Evolutionary conservation across 1,139 yeast genomes (phyloP).

Genomic region (Diutina neorugosa): DNA sequence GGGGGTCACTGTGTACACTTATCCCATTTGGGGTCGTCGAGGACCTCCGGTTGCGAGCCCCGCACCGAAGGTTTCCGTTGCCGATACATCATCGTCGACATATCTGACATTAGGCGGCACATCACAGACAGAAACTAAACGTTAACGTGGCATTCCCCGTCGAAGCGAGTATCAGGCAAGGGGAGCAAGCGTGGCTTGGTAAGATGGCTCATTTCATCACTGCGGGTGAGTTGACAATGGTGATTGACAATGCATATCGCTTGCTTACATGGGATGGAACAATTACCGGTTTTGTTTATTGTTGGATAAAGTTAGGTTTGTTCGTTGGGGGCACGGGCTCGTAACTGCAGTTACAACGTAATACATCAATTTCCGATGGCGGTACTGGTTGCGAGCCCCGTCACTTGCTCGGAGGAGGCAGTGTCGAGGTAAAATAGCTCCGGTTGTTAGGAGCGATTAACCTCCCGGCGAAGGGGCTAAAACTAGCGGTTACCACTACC

Average conservation of each 20-base stretch:
- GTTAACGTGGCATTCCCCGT: background rate
- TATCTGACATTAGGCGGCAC: background rate
- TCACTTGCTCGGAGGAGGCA: background rate
- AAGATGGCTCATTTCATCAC: too few relatives aligned
- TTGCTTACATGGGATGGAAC: background rate
- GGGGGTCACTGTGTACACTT: background rate
- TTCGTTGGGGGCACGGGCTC: background rate
- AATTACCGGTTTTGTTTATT: background rate
- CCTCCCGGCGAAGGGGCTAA: background rate
- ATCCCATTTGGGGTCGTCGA: background rate
- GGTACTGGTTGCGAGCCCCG: background rate
- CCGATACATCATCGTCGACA: background rate
- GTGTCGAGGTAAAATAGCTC: background rate
- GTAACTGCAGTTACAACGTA: background rate
- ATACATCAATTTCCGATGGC: background rate
- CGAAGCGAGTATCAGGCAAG: too few relatives aligned
- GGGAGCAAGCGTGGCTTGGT: too few relatives aligned
- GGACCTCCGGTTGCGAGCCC: background rate
- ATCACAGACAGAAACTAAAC: background rate
- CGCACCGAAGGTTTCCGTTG: background rate
- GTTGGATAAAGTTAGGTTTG: background rate
- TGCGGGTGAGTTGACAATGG: too few relatives aligned
- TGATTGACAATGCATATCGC: background rate
- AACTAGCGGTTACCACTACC: background rate
- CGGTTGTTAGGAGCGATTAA: background rate